Base-by-base conservation (phyloP, 2,329 filamentous ascomycete species). In the Colletotrichum sp. region DNA sequence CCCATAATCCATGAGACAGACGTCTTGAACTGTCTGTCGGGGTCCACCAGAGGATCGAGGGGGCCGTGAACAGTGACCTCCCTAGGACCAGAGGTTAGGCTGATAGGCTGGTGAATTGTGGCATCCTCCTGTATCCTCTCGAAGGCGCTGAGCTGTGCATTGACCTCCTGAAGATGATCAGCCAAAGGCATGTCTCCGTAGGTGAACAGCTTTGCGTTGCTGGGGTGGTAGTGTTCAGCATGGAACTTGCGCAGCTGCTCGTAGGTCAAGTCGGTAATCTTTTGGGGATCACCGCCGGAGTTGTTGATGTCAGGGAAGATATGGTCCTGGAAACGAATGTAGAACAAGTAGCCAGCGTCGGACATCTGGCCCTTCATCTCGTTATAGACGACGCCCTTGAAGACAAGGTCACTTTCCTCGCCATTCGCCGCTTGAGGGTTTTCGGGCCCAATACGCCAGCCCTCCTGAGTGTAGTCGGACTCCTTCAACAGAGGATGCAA, bases 331-430 rank as follows among this genome's bases (percentile, higher is more conserved):
- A 98, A 99, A 69, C 94, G 92, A 79, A 98, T 98, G 84, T 98
- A 99, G 88, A 95, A 99, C 1, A 99, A 88, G 81, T 99, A 99
- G 79, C 95, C 95, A 8, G 96, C 96, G 84, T 99, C 97, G 3
- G 97, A 99, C 93, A 99, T 98, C 83, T 98, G 96, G 0, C 97
- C 97, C 87, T 99, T 99, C 97, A 99, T 99, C 87, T 99, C 97
- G 82, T 99, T 99, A 87, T 99, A 99, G 1, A 99, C 96, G 2
- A 99, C 97, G 30, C 96, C 96, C 87, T 99, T 99, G 89, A 99
- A 99, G 1, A 98, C 95, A 55, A 98, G 87, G 78, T 92, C 92
- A 83, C 92, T 92, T 82, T 92, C 91, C 72, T 92, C 89, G 77
- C 78, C 87, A 80, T 80, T 85, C 78, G 72, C 87, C 2, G 93